Conservation (phyloP, 2,329 filamentous ascomycete genomes). For the Colletotrichum sansevieriae region DNA sequence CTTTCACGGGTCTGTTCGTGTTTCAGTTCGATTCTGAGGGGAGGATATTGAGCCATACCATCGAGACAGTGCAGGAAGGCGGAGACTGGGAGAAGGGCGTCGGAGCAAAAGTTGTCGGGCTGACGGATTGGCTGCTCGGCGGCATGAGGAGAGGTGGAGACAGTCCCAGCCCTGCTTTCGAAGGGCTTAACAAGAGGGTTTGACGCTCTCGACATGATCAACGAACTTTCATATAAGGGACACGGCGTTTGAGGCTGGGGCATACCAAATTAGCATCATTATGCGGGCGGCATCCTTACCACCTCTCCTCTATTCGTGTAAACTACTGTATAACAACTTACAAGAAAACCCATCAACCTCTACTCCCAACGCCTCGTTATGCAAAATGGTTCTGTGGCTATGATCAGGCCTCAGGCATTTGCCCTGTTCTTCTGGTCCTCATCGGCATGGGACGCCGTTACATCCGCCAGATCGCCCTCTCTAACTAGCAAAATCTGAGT, state of each 20-base stretch:
- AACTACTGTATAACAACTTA: constrained; percentile 26
- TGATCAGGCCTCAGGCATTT: neutral
- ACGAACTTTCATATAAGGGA: constrained; percentile 10
- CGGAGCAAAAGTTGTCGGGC: constrained; percentile 86
- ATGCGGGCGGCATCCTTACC: constrained; percentile 30
- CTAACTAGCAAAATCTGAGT: constrained; percentile 59
- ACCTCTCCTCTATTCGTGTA: constrained; percentile 36
- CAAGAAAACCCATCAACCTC: neutral
- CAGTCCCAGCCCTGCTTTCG: constrained; percentile 45
- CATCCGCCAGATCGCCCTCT: constrained; percentile 56
- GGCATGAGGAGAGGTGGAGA: constrained; percentile 66
- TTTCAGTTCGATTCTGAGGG: constrained; percentile 95
- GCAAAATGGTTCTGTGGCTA: neutral
- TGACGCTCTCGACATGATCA: constrained; percentile 1
- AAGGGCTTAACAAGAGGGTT: constrained; percentile 16
- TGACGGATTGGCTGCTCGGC: constrained; percentile 95
- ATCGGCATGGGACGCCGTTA: constrained; percentile 44
- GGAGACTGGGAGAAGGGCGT: constrained; percentile 84
- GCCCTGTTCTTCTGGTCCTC: constrained; percentile 15
- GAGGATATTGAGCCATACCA: constrained; percentile 86
- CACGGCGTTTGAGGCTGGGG: constrained; percentile 30
- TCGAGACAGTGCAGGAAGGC: constrained; percentile 90
- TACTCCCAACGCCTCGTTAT: neutral
- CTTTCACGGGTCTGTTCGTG: constrained; percentile 92
- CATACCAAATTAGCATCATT: constrained; percentile 36